Base-by-base conservation (phyloP, 306 rosid genomes). In the Bauhinia variegata region DNA sequence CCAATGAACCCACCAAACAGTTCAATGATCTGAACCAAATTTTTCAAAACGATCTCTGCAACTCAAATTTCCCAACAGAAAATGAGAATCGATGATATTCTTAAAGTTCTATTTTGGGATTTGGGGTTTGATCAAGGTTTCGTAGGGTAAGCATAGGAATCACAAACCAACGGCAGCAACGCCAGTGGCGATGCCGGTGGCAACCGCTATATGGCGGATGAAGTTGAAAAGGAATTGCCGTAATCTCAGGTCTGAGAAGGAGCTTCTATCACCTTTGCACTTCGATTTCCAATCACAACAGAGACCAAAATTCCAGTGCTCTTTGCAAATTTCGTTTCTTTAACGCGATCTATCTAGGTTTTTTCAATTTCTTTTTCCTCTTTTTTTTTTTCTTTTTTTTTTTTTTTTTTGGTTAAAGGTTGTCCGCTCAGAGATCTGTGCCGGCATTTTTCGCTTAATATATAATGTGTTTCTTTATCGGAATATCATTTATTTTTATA, bases 291-390 rank as follows among this genome's bases (percentile, higher is more conserved):
- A 70, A 36, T 68, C 33, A 54, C 47, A 7, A 51, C 0, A 38
- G 11, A 16, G 67, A 66, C 38, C 57, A 23, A 54, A 60, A 30
- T 54, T 54, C 31, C n/a, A 54, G 57, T 15, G 17, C 48, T 60
- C 14, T 31, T 48, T 49, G 58, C 70, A 32, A 49, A 52, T 33
- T 64, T 46, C 57, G 32, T 64, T 4, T 58, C 16, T 32, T 48
- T 17, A 34, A 49, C 34, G 57, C 39, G 78, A 71, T 78, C 79
- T 19, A 63, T 73, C 72, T 73, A 73, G 83, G 83, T 73, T 78
- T 68, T 78, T 75, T 56, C 63, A 49, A 73, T 73, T 61, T 53
- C 71, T 78, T 66, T 37, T 65, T 68, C 33, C 0, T 15, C 43
- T 59, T 36, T 60, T 2, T 15, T 67, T 12, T 9, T 47, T 34